Evolutionary conservation across 768 basidiomycete genomes (phyloP), one percentile per base, ranked within the genome.

Genomic region (Pilatotrama ljubarskyi): DNA sequence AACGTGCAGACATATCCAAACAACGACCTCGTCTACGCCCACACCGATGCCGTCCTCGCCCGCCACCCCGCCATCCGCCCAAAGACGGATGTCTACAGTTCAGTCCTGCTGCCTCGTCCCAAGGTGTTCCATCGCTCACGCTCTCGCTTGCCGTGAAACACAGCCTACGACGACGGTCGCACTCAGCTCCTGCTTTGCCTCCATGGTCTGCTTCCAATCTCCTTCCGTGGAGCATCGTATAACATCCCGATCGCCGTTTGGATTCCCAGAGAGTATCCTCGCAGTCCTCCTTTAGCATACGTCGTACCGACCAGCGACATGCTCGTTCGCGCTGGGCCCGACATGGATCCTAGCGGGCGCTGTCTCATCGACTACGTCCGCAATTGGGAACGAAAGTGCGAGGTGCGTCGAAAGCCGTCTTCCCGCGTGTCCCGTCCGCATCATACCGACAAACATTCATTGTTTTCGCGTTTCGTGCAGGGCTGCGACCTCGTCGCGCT

Each of bases 111-210:
- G 48, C 18, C 60, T 38, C 59, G 50, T 47, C 11, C 35, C 44
- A 59, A 14, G 48, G n/a, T 57, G 38, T 36, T 13, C 52, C 46
- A 51, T 42, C 63, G 55, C 68, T 61, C 66, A 57, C 60, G 42
- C 35, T 61, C 48, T 63, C 53, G 47, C 55, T 37, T 66, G 50
- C 40, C 53, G 41, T 42, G 40, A 44, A 38, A 48, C 57, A 13
- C 70, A 97, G 93, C 91, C 0, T 95, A 91, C 76, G 94, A 99
- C 73, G 93, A 97, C 64, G 97, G 97, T 47, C 86, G 96, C 37
- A 88, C 93, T 0, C 93, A 95, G 69, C 81, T 98, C 17, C 82
- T 99, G 25, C 86, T 98, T 57, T 94, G 93, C 64, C 67, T 96
- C 3, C 91, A 97, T 69, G 97, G 97, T 10, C 83, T 98, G 5